phyloP scores from a whole-genome alignment of 805 yeast genomes.

The Suhomyces tanzawaensis region DNA sequence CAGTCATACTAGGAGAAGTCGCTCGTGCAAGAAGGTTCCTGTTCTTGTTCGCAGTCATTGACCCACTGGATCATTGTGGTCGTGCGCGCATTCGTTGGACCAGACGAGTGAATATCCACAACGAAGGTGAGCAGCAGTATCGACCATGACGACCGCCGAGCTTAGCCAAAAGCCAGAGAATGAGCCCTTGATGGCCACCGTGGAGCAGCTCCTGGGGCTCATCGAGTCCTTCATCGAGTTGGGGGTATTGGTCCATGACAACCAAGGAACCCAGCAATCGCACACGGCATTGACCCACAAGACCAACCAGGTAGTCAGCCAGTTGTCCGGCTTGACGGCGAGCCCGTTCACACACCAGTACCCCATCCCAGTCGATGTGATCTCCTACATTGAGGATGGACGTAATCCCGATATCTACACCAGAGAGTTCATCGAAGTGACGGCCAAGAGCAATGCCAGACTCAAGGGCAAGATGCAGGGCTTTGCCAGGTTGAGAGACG shows the following conservation, averaged over 20 bases:
- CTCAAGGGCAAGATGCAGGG: conserved; percentile 82
- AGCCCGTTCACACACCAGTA: conserved; percentile 33
- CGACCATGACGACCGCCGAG: conserved; percentile 23
- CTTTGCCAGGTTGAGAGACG: conserved; percentile 57
- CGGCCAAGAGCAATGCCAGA: conserved; percentile 85
- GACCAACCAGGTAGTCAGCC: conserved; percentile 42
- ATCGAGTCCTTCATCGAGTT: conserved; percentile 82
- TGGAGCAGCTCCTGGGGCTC: conserved; percentile 23
- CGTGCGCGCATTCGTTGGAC: conserved; percentile 3
- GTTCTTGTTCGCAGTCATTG: conserved; percentile 4
- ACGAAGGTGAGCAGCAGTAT: too few relatives aligned
- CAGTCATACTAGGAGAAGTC: not conserved
- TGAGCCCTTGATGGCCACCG: conserved; percentile 23
- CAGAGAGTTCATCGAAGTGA: conserved; percentile 91
- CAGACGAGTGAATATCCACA: too few relatives aligned
- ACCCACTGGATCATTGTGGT: not conserved
- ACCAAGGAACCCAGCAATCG: conserved; percentile 83
- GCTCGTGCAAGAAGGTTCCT: too few relatives aligned
- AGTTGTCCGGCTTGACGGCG: conserved; percentile 32
- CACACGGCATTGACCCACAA: conserved; percentile 44
- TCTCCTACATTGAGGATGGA: conserved; percentile 91
- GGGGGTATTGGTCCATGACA: conserved; percentile 91
- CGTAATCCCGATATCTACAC: conserved; percentile 97
- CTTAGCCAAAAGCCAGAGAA: conserved; percentile 16
- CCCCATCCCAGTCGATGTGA: conserved; percentile 77